phyloP scores from a whole-genome alignment of 169 alveolate species.

The Plasmodium fragile region DNA sequence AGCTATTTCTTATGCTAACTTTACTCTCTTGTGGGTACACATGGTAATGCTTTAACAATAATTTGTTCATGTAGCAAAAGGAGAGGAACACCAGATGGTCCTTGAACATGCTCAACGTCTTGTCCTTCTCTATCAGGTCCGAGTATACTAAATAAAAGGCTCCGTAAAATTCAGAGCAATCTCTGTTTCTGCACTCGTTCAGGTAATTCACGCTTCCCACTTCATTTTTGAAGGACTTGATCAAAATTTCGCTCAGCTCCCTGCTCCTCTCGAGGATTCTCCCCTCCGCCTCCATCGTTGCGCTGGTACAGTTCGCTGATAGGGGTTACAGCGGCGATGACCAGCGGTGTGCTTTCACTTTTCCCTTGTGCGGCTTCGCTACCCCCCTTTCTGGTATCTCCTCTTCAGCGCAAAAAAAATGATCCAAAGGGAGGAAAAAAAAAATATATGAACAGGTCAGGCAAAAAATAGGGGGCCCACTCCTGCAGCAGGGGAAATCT shows the following conservation, averaged over 20 bases:
- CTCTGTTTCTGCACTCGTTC: conserved; percentile 54
- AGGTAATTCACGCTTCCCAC: conserved; percentile 26
- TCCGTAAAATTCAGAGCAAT: conserved; percentile 32
- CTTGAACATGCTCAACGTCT: neutral
- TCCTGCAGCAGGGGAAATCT: neutral
- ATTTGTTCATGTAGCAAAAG: conserved; percentile 57
- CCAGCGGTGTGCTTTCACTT: neutral
- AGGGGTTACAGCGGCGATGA: neutral
- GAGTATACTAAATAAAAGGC: conserved; percentile 32
- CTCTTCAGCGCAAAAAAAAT: neutral
- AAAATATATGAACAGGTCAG: neutral
- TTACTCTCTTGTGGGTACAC: conserved; percentile 26
- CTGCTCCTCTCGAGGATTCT: conserved; percentile 18
- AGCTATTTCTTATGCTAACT: conserved; percentile 32
- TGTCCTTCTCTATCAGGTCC: conserved; percentile 6
- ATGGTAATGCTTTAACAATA: conserved; percentile 19
- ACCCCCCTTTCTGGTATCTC: neutral
- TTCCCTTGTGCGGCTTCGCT: neutral
- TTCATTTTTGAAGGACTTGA: conserved; percentile 39
- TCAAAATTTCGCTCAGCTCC: conserved; percentile 34
- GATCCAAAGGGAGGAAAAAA: too few relatives aligned
- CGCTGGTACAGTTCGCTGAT: too few relatives aligned
- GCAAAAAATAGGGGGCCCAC: neutral
- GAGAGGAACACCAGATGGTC: conserved; percentile 44
- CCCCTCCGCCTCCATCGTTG: neutral